These are phyloP conservation scores for Balamuthia mandrillaris DNA, from an alignment of 208 protist species.

Conservation along the genomic window DNA sequence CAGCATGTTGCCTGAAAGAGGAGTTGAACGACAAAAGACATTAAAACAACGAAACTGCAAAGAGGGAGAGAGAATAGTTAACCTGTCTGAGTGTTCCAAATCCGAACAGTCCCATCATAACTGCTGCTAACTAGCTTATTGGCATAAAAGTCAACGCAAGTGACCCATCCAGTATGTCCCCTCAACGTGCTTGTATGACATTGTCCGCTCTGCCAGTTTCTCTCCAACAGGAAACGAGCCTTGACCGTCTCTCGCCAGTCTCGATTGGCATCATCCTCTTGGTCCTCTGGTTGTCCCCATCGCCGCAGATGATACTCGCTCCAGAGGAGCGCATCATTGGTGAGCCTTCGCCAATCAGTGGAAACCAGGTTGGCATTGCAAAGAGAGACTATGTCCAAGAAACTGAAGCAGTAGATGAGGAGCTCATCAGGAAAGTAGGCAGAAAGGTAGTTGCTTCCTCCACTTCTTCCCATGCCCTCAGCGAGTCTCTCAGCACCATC, in stretches of 20 bases:
- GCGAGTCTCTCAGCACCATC: too few relatives aligned
- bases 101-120: slow-evolving; percentile 4
- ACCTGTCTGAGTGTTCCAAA: slow-evolving; percentile 31
- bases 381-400: slow-evolving; percentile 37
- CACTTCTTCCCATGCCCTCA: too few relatives aligned
- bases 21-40: background rate
- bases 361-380: slow-evolving; percentile 28
- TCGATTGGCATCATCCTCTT: background rate
- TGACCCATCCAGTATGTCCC: slow-evolving; percentile 22
- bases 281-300: background rate
- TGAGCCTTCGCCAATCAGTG: slow-evolving; percentile 24
- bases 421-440: slow-evolving; percentile 41
- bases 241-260: slow-evolving; percentile 37
- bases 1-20: slow-evolving; percentile 19
- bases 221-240: background rate
- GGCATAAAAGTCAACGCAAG: slow-evolving; percentile 23
- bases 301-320: background rate
- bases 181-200: slow-evolving; percentile 14
- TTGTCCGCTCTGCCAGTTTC: slow-evolving; percentile 17
- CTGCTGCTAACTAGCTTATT: slow-evolving; percentile 31
- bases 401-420: slow-evolving; percentile 31
- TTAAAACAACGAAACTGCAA: background rate
- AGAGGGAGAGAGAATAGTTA: background rate
- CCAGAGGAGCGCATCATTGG: slow-evolving; percentile 27
- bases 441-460: slow-evolving; percentile 10